A percentile compares a stretch with the other conserved stretches of the same genome.
Evolutionary conservation across 1,284 basidiomycete genomes (phyloP).

Genomic region (Takashimella tepidaria): DNA sequence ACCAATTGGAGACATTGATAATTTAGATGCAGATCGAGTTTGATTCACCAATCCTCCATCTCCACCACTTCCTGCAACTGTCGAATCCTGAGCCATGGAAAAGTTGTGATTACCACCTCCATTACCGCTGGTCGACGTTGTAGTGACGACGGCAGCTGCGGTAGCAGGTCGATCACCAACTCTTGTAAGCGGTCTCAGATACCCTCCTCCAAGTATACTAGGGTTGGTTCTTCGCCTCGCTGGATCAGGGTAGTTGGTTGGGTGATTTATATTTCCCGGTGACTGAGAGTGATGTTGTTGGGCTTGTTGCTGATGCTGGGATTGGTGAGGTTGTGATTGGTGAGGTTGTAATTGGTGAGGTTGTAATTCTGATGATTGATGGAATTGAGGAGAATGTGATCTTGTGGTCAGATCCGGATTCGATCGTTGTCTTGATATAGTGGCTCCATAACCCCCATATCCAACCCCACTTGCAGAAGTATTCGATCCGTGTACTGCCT

Average conservation of each 20-base stretch:
- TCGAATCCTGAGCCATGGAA: not conserved
- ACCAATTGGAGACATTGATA: slow-evolving; percentile 5
- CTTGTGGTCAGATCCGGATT: slow-evolving; percentile 19
- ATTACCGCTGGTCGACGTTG: not conserved
- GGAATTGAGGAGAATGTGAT: slow-evolving; percentile 8
- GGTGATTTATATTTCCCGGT: not conserved
- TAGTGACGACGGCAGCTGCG: not conserved
- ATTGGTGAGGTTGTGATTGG: not conserved
- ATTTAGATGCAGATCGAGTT: slow-evolving; percentile 24
- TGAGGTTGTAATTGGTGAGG: not conserved
- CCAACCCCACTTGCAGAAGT: not conserved
- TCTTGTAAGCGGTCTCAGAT: slow-evolving; percentile 38
- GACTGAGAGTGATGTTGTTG: slow-evolving; percentile 7
- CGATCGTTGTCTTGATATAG: slow-evolving; percentile 22
- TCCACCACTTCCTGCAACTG: no score
- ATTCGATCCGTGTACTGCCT: not conserved
- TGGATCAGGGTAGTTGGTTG: slow-evolving; percentile 10
- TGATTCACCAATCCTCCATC: no score
- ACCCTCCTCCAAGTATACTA: slow-evolving; percentile 32
- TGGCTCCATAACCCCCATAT: no score
- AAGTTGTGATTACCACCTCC: not conserved
- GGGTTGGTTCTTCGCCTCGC: slow-evolving; percentile 17
- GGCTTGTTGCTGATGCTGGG: slow-evolving; percentile 5
- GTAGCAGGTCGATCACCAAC: slow-evolving; percentile 12
- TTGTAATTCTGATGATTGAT: slow-evolving; percentile 1